These are phyloP conservation scores for Trametopsis cervina DNA, from an alignment of 768 basidiomycete genomes.

Conservation along the genomic window DNA sequence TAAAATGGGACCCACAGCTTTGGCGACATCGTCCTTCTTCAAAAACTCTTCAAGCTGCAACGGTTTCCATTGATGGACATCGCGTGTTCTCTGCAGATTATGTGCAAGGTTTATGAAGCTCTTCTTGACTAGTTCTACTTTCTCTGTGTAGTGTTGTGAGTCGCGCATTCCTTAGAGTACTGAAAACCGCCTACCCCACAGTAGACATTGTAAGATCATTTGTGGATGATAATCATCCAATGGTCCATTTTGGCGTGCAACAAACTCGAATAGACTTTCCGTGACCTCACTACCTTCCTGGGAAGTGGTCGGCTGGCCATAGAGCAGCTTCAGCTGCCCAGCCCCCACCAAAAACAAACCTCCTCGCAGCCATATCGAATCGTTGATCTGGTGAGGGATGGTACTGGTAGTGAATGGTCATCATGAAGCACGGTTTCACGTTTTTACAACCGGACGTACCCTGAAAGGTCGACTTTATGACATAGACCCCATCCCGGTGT, in stretches of 20 bases:
- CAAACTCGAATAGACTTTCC: constrained; percentile 71
- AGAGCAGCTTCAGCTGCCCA: constrained; percentile 80
- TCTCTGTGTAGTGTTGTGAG: too few species aligned
- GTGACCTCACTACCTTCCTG: constrained; percentile 17
- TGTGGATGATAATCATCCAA: constrained; percentile 91
- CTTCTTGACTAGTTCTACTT: constrained; percentile 77
- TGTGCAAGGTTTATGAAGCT: constrained; percentile 65
- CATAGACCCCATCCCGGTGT: constrained; percentile 75
- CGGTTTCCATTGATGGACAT: constrained; percentile 34
- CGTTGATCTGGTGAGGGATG: constrained; percentile 71
- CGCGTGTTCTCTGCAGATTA: constrained; percentile 29
- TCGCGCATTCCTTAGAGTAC: too few species aligned
- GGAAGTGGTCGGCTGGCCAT: constrained; percentile 36
- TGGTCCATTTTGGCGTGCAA: constrained; percentile 79
- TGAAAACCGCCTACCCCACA: constrained; percentile 91
- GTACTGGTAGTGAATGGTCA: constrained; percentile 36
- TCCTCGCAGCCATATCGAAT: constrained; percentile 87
- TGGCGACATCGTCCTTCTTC: constrained; percentile 21
- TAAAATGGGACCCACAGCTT: constrained; percentile 11
- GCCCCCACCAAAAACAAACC: constrained; percentile 79
- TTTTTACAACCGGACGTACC: constrained; percentile 36
- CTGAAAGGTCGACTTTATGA: constrained; percentile 59
- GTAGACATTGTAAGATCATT: constrained; percentile 82
- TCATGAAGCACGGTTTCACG: not conserved
- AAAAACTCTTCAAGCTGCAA: constrained; percentile 55